Base-by-base conservation (phyloP, 2,329 filamentous ascomycete species). In the Geosmithia morbida region DNA sequence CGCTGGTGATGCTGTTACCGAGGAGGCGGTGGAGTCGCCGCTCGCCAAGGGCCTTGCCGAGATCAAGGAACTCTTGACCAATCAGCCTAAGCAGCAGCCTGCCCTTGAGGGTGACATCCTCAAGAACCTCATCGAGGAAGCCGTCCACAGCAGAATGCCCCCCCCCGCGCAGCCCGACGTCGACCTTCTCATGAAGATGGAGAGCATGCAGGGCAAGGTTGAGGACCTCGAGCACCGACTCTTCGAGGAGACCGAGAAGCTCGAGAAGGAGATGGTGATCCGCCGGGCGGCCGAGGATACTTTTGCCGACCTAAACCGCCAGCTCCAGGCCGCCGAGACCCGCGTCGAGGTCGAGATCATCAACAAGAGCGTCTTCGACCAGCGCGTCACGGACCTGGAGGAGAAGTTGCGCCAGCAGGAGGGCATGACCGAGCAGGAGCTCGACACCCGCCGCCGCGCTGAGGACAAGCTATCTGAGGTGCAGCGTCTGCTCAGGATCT, bases 401-500 rank as follows among this genome's bases (percentile, higher is more conserved):
- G 79, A 79, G 43, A 79, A 79, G 58, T 68, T 87, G 43, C 74
- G 74, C 50, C 64, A 74, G 10, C 76, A 83, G 37, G 80, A 87
- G 53, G 70, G 72, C 37, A 73, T 74, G 48, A 74, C 73, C 1
- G 82, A 87, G 51, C 66, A 77, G 46, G 83, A 89, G 55, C 66
- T 82, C 50, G 68, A 72, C 43, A 65, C 66, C 44, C 77, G 84
- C 49, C 75, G 83, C 47, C 71, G 77, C 33, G 81, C 81, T 1
- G 84, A 89, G 59, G 85, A 89, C 56, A 77, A 77, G 50, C 67
- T 87, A 14, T 75, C 81, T 5, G 83, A 89, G 57, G 72, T 81
- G n/a, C 81, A 88, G 61, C 73, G 79, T 48, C 72, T 83, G 19
- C 70, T 87, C 22, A 75, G 78, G 49, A 74, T 80, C 51, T 76